A percentile compares a stretch with the other conserved stretches of the same genome.
Conservation (phyloP, 257 asterid species). For the Solanum paucissectum region DNA sequence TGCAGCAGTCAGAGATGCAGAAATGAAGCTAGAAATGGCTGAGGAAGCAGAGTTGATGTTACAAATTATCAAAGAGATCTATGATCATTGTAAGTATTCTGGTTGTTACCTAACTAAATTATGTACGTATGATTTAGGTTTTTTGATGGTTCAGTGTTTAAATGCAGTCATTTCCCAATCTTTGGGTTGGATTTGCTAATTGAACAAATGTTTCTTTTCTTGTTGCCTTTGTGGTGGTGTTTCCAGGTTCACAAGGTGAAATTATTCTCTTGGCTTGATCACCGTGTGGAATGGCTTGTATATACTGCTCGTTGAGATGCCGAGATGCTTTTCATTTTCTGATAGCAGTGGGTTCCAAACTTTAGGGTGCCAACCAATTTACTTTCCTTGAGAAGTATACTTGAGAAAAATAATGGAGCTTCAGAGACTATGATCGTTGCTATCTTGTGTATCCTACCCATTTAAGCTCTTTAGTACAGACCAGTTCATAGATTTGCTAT, state of each 20-base stretch:
- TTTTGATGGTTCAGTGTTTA: not conserved
- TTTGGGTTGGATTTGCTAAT: not conserved
- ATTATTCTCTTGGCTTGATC: slow-evolving; percentile 11
- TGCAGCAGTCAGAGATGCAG: slow-evolving; percentile 38
- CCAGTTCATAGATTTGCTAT: not conserved
- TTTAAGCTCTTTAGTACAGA: not conserved
- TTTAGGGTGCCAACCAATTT: not conserved
- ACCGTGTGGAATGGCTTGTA: not conserved
- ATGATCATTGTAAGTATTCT: slow-evolving; percentile 12
- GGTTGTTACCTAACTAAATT: not conserved
- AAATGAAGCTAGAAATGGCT: slow-evolving; percentile 27
- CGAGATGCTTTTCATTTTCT: not conserved
- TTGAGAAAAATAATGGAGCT: not conserved
- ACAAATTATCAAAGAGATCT: slow-evolving; percentile 13
- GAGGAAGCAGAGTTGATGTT: slow-evolving; percentile 34
- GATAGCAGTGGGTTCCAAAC: not conserved
- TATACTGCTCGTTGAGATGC: slow-evolving; percentile 1
- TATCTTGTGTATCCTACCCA: not conserved
- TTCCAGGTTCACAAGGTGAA: slow-evolving; percentile 26
- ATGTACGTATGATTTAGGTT: not conserved
- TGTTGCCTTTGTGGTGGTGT: not conserved
- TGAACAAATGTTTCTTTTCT: not conserved
- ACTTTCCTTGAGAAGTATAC: not conserved
- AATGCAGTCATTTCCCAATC: not conserved
- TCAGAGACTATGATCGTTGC: not conserved